A percentile compares a stretch with the other conserved stretches of the same genome.
Conservation (phyloP, 2,329 filamentous ascomycete species). For the Phialocephala sp. region DNA sequence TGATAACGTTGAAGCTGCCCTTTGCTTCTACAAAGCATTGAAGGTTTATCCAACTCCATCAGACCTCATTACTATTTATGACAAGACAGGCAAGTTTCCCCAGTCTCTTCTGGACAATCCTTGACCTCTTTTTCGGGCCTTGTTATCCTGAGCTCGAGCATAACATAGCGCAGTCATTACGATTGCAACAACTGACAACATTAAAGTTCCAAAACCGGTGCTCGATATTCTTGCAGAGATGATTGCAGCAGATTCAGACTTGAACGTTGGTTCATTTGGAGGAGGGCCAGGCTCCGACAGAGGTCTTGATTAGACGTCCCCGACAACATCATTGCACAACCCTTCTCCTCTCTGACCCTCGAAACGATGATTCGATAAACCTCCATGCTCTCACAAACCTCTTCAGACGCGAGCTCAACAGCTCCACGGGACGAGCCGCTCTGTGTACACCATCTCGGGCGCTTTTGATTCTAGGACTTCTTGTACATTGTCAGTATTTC, state of each 20-base stretch:
- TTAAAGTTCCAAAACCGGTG: slow-evolving; percentile 66
- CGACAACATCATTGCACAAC: slow-evolving; percentile 12
- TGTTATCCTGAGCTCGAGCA: not conserved
- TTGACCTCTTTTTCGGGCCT: not conserved
- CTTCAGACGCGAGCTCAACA: slow-evolving; percentile 31
- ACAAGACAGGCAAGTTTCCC: slow-evolving; percentile 72
- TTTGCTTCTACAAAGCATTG: slow-evolving; percentile 97
- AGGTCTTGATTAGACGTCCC: slow-evolving; percentile 40
- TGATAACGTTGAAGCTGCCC: slow-evolving; percentile 79
- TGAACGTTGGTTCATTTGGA: slow-evolving; percentile 60
- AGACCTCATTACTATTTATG: slow-evolving; percentile 95
- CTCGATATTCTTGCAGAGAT: slow-evolving; percentile 97
- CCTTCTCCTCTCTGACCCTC: slow-evolving; percentile 27
- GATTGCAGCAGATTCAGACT: slow-evolving; percentile 86
- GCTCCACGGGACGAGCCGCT: slow-evolving; percentile 25
- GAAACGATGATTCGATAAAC: slow-evolving; percentile 21
- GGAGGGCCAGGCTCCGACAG: slow-evolving; percentile 40
- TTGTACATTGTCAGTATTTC: slow-evolving; percentile 41
- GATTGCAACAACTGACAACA: slow-evolving; percentile 26
- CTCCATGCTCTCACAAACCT: slow-evolving; percentile 12
- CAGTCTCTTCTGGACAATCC: slow-evolving; percentile 45
- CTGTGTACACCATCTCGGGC: slow-evolving; percentile 40
- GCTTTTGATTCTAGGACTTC: slow-evolving; percentile 34
- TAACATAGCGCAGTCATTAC: not conserved
- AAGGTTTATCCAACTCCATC: slow-evolving; percentile 96